These are phyloP conservation scores for Phaffia rhodozyma DNA, from an alignment of 1,284 basidiomycete species.

Conservation along the genomic window DNA sequence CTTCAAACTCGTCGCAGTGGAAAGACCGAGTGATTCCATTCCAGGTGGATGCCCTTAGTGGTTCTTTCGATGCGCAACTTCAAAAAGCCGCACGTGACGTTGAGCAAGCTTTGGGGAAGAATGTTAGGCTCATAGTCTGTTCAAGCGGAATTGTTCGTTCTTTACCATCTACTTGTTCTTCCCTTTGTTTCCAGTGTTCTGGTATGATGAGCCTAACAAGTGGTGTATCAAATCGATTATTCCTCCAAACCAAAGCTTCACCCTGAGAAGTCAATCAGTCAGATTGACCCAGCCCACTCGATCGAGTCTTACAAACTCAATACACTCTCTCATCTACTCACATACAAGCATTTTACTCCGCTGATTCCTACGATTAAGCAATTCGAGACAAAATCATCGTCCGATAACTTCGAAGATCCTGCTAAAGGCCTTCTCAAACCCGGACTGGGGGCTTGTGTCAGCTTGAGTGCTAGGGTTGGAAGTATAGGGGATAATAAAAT, in stretches of 20 bases:
- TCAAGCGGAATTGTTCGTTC: constrained; percentile 38
- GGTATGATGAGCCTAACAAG: not conserved
- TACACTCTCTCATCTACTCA: constrained; percentile 39
- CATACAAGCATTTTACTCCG: constrained; percentile 41
- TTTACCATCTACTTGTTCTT: not conserved
- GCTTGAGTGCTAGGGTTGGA: constrained; percentile 40
- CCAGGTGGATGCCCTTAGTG: constrained; percentile 32
- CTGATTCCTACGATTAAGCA: constrained; percentile 36
- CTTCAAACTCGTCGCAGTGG: constrained; percentile 8
- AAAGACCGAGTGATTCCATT: constrained; percentile 33
- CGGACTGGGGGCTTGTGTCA: constrained; percentile 34
- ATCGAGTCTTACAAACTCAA: constrained; percentile 35
- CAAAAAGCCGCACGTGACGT: constrained; percentile 32
- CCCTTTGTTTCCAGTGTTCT: not conserved
- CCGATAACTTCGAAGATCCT: constrained; percentile 27
- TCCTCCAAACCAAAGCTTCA: constrained; percentile 30
- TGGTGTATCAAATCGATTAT: not conserved
- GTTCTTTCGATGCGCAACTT: constrained; percentile 32
- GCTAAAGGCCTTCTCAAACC: constrained; percentile 31
- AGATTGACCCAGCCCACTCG: constrained; percentile 30
- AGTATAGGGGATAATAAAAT: constrained; percentile 38
- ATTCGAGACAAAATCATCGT: constrained; percentile 21
- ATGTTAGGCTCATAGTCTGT: constrained; percentile 37
- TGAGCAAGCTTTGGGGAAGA: constrained; percentile 33
- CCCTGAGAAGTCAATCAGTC: constrained; percentile 40